These are phyloP conservation scores for Picocystis salinarum DNA, from an alignment of 139 green algal genomes.

Conservation along the genomic window DNA sequence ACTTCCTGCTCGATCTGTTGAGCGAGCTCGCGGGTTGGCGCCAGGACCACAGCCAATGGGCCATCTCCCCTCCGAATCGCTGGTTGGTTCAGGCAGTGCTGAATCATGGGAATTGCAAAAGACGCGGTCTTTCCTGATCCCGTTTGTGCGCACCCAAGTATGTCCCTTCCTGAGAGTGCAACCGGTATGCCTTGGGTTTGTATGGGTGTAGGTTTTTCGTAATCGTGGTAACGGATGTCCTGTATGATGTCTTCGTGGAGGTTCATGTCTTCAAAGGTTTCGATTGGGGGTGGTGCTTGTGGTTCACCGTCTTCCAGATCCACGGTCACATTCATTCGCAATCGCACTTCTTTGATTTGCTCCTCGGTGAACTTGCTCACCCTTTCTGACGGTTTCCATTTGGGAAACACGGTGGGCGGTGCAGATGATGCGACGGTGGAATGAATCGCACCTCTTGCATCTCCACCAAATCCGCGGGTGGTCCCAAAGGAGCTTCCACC, in stretches of 20 bases:
- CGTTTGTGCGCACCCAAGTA: conserved; percentile 92
- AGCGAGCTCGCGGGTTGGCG: conserved; percentile 82
- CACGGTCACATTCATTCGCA: conserved; percentile 43
- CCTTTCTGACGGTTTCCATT: conserved; percentile 30
- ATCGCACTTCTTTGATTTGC: conserved; percentile 39
- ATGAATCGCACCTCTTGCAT: too few relatives aligned
- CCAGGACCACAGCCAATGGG: conserved; percentile 64
- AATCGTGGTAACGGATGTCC: conserved; percentile 90
- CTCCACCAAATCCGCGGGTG: too few relatives aligned
- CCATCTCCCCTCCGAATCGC: conserved; percentile 42
- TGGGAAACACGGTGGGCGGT: conserved; percentile 1
- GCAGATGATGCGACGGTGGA: not conserved
- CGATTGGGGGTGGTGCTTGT: conserved; percentile 41
- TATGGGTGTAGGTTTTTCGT: conserved; percentile 92
- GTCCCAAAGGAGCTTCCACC: too few relatives aligned
- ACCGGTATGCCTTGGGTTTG: conserved; percentile 94
- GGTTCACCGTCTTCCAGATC: conserved; percentile 22
- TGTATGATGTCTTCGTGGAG: conserved; percentile 45
- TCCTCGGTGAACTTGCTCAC: conserved; percentile 33
- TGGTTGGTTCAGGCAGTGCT: conserved; percentile 49
- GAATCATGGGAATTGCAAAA: conserved; percentile 98
- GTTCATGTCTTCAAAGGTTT: conserved; percentile 66
- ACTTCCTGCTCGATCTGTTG: conserved; percentile 72
- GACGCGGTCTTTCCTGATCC: conserved; percentile 95
- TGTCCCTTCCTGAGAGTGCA: conserved; percentile 68